These are phyloP conservation scores for Phalaenopsis equestris DNA, from an alignment of 106 monocot species.

Conservation along the genomic window DNA sequence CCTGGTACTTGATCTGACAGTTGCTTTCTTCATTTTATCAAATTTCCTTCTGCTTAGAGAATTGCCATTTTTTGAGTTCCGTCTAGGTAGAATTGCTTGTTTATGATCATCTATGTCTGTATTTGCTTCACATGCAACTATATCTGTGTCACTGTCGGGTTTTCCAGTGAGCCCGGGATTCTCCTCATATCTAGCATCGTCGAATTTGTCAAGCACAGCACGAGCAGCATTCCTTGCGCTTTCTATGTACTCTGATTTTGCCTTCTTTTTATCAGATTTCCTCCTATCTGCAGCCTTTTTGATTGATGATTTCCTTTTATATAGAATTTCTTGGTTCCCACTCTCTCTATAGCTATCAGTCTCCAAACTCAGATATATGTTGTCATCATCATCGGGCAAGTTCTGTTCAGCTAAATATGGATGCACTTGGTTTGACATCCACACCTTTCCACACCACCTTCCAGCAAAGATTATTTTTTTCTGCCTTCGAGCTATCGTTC, in stretches of 20 bases:
- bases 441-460: slow-evolving; percentile 94
- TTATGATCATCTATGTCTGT: slow-evolving; percentile 6
- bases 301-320: slow-evolving; percentile 7
- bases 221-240: slow-evolving; percentile 16
- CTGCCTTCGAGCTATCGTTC: slow-evolving; percentile 32
- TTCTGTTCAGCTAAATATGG: slow-evolving; percentile 39
- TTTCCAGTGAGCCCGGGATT: not conserved
- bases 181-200: slow-evolving; percentile 1
- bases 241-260: slow-evolving; percentile 7
- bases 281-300: not conserved
- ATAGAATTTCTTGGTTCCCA: not conserved
- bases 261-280: slow-evolving; percentile 35
- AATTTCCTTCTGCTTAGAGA: not conserved
- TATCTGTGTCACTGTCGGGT: slow-evolving; percentile 6
- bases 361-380: not conserved
- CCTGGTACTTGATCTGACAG: not conserved
- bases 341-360: not conserved
- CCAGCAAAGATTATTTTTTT: slow-evolving; percentile 81
- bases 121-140: not conserved
- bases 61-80: not conserved
- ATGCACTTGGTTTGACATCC: slow-evolving; percentile 98
- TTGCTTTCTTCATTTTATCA: slow-evolving; percentile 15
- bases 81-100: slow-evolving; percentile 16
- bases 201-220: slow-evolving; percentile 8
- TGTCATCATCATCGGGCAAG: slow-evolving; percentile 19